Evolutionary conservation across 1,284 basidiomycete species (phyloP), one percentile per base, ranked within the genome.

Genomic region (Inonotus hispidus): DNA sequence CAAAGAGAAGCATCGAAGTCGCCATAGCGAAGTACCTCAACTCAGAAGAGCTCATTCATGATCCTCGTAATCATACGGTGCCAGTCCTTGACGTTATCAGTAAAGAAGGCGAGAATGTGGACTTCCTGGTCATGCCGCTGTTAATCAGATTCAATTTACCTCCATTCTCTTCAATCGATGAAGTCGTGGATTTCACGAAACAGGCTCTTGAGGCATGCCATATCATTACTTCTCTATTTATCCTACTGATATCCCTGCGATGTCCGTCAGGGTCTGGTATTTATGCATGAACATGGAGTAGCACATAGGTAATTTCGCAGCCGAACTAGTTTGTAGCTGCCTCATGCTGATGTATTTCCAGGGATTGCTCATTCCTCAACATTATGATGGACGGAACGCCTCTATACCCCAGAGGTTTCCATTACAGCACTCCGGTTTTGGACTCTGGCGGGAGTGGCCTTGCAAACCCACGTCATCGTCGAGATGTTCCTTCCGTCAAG

Each of bases 351-450:
- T 41, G 57, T 53, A 2, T 19, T 25, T 23, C 41, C 58, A 81
- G 80, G 1, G 79, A 81, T 59, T 71, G 71, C 52, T 71, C 72
- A 56, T 19, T 43, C 2, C 46, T 65, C n/a, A 79, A 79, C 56
- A 69, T 78, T 45, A 74, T 78, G 74, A 69, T 77, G 63, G 75
- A 77, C 54, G 69, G 74, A 0, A 55, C 37, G 6, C 56, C 62
- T 16, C 59, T 75, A 49, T 72, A 69, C 62, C 66, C 69, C 1
- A 27, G 71, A 16, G 60, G 64, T 4, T 72, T 65, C 53, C 72
- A 75, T 62, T 16, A 8, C 5, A 16, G 32, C 23, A 16, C 25
- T 3, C 19, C 21, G 32, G 43, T 16, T 37, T 35, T 52, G 11
- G 49, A 32, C 14, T n/a, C 35, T 13, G 13, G 11, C 14, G 49